Evolutionary conservation across 2,329 filamentous ascomycete genomes (phyloP).

Genomic region (Colletotrichum gloeosporioides): DNA sequence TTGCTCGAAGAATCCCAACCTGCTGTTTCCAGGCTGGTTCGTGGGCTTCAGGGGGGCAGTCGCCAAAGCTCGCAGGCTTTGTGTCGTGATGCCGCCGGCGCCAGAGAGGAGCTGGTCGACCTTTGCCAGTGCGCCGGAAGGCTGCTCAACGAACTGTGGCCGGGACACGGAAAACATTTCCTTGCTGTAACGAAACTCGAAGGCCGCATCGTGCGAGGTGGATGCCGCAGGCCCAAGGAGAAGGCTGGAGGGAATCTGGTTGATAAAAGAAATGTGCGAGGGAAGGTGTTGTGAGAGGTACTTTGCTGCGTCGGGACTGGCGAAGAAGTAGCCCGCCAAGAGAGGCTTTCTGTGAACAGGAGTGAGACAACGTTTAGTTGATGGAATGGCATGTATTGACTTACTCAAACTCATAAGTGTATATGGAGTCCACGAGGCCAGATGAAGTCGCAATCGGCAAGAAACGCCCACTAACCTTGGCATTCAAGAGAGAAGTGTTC

Average conservation of each 20-base stretch:
- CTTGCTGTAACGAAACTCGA: conserved; percentile 8
- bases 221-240: conserved; percentile 34
- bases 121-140: neutral
- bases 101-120: conserved; percentile 5
- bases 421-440: conserved; percentile 8
- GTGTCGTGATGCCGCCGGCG: neutral
- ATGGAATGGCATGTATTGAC: neutral
- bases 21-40: conserved; percentile 10
- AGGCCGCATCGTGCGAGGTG: neutral
- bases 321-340: conserved; percentile 58
- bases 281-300: conserved; percentile 64
- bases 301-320: conserved; percentile 53
- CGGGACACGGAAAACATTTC: conserved; percentile 15
- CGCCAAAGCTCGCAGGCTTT: neutral
- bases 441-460: conserved; percentile 28
- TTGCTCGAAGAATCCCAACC: conserved; percentile 14
- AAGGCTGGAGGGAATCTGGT: conserved; percentile 61
- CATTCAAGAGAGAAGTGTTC: neutral
- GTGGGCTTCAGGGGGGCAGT: neutral
- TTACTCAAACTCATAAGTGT: conserved; percentile 3
- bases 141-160: conserved; percentile 9
- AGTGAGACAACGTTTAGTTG: neutral
- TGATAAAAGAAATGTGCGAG: conserved; percentile 56
- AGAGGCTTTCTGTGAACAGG: conserved; percentile 25
- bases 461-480: conserved; percentile 26